Evolutionary conservation across 306 rosid species (phyloP).

Genomic region (Medicago lupulina): DNA sequence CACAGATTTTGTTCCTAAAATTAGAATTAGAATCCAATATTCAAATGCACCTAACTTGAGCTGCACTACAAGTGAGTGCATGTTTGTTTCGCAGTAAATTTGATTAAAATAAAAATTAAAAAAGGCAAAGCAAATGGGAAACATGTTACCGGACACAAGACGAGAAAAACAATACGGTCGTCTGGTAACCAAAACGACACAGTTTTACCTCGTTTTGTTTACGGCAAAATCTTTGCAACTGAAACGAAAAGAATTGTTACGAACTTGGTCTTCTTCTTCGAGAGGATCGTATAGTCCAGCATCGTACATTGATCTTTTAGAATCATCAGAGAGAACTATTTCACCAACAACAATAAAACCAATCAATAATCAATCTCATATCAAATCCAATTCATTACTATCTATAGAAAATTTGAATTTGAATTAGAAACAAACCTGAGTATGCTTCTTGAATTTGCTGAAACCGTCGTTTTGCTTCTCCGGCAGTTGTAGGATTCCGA

Average conservation of each 20-base stretch:
- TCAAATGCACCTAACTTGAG: neutral
- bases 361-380: too few species aligned
- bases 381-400: neutral
- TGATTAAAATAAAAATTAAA: neutral
- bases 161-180: constrained; percentile 40
- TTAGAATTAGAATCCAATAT: neutral
- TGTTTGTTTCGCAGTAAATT: too few species aligned
- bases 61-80: too few species aligned
- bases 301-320: constrained; percentile 91
- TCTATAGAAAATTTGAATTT: neutral
- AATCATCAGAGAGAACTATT: constrained; percentile 86
- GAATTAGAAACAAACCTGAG: constrained; percentile 42
- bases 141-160: constrained; percentile 41
- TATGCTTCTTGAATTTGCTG: constrained; percentile 97
- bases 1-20: neutral
- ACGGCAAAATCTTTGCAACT: constrained; percentile 21
- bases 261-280: constrained; percentile 82
- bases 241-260: constrained; percentile 35
- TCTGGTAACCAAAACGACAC: constrained; percentile 44
- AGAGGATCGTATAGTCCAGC: constrained; percentile 84
- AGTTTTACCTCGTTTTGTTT: constrained; percentile 41
- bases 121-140: constrained; percentile 23
- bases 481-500: constrained; percentile 61
- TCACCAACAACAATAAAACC: constrained; percentile 12
- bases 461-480: constrained; percentile 84